phyloP scores from a whole-genome alignment of 164 flowering plant species.

The Vitis labrusca region DNA sequence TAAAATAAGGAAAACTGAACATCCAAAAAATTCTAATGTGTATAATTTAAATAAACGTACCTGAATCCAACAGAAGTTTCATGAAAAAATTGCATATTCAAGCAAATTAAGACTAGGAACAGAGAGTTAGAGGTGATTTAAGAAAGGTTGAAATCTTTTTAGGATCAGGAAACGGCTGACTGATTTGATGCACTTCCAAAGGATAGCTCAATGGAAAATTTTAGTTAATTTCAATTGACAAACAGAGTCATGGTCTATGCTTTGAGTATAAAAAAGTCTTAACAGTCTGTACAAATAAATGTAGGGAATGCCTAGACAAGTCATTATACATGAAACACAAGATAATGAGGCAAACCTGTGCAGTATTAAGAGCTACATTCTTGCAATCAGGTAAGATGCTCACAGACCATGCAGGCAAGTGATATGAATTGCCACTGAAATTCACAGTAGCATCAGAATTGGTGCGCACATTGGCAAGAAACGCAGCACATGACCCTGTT shows the following conservation, averaged over 20 bases:
- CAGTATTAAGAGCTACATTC: constrained; percentile 83
- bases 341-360: constrained; percentile 64
- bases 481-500: constrained; percentile 84
- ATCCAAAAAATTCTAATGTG: too few relatives aligned
- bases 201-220: too few relatives aligned
- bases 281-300: neutral
- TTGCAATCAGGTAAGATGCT: constrained; percentile 99
- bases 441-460: constrained; percentile 71
- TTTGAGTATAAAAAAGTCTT: neutral
- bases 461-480: constrained; percentile 77
- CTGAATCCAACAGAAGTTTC: too few relatives aligned
- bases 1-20: too few relatives aligned
- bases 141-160: too few relatives aligned
- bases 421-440: constrained; percentile 81
- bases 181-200: too few relatives aligned
- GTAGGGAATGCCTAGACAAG: neutral
- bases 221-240: too few relatives aligned
- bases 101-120: too few relatives aligned
- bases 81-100: too few relatives aligned
- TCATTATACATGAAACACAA: neutral
- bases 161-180: too few relatives aligned
- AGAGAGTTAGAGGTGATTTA: too few relatives aligned
- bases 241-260: neutral
- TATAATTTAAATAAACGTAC: too few relatives aligned
- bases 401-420: constrained; percentile 96